Evolutionary conservation across 2,329 filamentous ascomycete species (phyloP).

Genomic region (Magnaporthales sp.): DNA sequence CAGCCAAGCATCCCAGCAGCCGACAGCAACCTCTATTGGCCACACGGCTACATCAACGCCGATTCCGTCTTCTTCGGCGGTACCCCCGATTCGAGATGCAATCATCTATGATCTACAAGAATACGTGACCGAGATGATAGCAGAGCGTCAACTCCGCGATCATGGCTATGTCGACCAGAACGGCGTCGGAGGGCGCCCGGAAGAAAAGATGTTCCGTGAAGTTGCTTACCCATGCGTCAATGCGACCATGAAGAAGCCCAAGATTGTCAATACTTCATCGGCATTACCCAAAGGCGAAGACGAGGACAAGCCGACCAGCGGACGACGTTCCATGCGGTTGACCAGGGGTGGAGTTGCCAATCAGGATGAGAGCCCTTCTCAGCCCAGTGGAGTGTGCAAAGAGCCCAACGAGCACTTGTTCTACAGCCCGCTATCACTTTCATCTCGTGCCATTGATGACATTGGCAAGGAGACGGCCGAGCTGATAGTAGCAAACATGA

Average conservation of each 20-base stretch:
- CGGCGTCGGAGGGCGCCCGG: conserved; percentile 29
- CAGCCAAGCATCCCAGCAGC: neutral
- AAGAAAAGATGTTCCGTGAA: conserved; percentile 28
- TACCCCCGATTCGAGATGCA: neutral
- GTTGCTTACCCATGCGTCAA: conserved; percentile 33
- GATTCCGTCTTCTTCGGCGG: neutral
- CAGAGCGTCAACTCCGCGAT: conserved; percentile 2
- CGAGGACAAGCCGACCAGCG: conserved; percentile 10
- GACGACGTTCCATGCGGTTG: conserved; percentile 10
- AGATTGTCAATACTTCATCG: conserved; percentile 8
- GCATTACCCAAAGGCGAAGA: neutral
- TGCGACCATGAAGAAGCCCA: conserved; percentile 7
- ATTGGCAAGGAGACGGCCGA: conserved; percentile 4
- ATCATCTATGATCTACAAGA: conserved; percentile 6
- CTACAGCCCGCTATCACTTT: conserved; percentile 39
- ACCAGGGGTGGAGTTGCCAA: conserved; percentile 8
- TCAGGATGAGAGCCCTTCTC: neutral
- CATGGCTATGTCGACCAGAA: conserved; percentile 29
- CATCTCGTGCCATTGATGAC: conserved; percentile 21
- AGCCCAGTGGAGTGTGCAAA: conserved; percentile 23
- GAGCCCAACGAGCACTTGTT: conserved; percentile 40
- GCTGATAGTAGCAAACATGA: conserved; percentile 4
- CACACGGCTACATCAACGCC: neutral
- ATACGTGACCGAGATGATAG: conserved; percentile 9
- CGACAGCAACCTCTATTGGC: neutral